Conservation (phyloP, 148 eudicot species). For the Rhododendron mucronatum region DNA sequence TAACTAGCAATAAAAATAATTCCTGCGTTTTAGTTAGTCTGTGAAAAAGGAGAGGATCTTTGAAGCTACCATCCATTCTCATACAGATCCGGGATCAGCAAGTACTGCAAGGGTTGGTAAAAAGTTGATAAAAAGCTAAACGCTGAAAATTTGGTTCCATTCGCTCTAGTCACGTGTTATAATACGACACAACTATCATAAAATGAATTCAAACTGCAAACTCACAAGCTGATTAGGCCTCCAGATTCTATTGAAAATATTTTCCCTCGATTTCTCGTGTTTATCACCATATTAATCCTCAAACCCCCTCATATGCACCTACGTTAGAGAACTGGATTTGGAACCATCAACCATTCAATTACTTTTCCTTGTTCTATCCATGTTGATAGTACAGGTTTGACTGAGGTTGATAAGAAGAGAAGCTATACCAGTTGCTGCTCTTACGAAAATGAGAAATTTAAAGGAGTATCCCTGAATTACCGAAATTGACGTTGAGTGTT, state of each 20-base stretch:
- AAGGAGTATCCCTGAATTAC: constrained; percentile 32
- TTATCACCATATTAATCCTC: neutral
- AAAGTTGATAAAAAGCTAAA: neutral
- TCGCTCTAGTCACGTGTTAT: neutral
- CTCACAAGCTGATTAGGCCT: neutral
- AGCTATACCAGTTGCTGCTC: neutral
- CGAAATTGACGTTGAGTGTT: constrained; percentile 74
- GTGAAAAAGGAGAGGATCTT: constrained; percentile 3
- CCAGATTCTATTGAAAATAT: neutral
- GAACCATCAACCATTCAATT: neutral
- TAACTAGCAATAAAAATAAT: neutral
- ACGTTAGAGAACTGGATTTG: neutral
- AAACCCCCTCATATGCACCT: neutral
- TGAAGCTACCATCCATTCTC: neutral
- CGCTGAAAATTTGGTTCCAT: neutral
- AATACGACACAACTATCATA: neutral
- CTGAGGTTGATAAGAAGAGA: neutral
- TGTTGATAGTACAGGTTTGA: no score
- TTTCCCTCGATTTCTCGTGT: neutral
- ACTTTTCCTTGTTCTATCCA: no score
- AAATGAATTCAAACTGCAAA: neutral
- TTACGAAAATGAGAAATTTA: neutral
- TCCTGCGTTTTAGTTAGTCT: neutral
- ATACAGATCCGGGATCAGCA: neutral
- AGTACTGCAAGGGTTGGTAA: constrained; percentile 6